Percentiles rank a stretch among this genome's conserved stretches.
These are phyloP conservation scores for Biscogniauxia sp. DNA, from an alignment of 2,329 filamentous ascomycete genomes.

Conservation along the genomic window DNA sequence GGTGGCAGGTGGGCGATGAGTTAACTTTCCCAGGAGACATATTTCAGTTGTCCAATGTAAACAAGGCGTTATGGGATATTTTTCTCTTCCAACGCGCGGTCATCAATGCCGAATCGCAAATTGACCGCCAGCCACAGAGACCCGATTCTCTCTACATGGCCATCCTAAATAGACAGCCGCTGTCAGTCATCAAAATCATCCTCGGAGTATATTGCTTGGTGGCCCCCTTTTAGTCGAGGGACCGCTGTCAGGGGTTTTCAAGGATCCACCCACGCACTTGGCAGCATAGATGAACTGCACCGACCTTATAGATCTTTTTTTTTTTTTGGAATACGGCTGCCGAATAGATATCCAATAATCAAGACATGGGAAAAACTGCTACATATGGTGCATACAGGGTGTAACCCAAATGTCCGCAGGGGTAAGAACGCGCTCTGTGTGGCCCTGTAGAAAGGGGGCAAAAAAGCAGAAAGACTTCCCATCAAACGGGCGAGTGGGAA, in stretches of 20 bases:
- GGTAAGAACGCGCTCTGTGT: constrained; percentile 10
- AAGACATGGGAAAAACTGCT: background rate
- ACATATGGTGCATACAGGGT: background rate
- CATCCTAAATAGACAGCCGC: background rate
- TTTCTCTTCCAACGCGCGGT: background rate
- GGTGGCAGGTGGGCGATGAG: background rate
- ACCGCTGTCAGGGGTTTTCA: background rate
- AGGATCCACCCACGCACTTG: constrained; percentile 1
- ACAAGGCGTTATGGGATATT: background rate
- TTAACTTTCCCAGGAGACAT: background rate
- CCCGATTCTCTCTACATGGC: background rate
- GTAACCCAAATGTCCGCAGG: too few species aligned
- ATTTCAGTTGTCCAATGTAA: background rate
- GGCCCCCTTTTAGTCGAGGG: background rate
- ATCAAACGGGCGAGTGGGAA: constrained; percentile 4
- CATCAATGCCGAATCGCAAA: background rate
- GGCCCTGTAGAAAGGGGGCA: background rate
- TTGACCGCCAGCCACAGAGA: background rate
- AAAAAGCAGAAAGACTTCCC: background rate
- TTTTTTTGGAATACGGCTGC: background rate
- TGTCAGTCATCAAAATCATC: background rate
- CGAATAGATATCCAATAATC: constrained; percentile 1
- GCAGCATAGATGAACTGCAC: constrained; percentile 4
- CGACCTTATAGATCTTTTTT: too few species aligned
- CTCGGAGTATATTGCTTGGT: background rate